phyloP scores from a whole-genome alignment of 352 stramenopile species.

The Globisporangium alternatum region DNA sequence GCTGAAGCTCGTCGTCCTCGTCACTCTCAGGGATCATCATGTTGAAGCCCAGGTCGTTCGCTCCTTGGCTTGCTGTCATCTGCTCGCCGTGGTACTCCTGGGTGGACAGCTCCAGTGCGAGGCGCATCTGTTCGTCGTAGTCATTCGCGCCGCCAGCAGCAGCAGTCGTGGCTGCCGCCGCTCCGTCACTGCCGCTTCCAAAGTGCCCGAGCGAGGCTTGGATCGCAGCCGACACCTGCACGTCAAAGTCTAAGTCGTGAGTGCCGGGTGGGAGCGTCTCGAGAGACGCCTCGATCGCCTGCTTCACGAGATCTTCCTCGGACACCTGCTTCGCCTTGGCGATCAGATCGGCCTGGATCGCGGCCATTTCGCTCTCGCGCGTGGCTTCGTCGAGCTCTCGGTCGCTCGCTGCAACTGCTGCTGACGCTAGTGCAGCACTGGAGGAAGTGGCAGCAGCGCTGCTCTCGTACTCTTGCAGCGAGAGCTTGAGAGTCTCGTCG shows the following conservation, averaged over 20 bases:
- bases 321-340: constrained; percentile 64
- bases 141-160: constrained; percentile 10
- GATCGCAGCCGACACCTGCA: constrained; percentile 62
- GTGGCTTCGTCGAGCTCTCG: constrained; percentile 48
- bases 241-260: constrained; percentile 35
- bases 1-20: constrained; percentile 76
- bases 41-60: not conserved
- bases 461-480: constrained; percentile 43
- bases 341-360: constrained; percentile 70
- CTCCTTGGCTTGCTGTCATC: constrained; percentile 2
- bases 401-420: not conserved
- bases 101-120: constrained; percentile 56
- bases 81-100: constrained; percentile 39
- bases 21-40: constrained; percentile 31
- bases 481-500: constrained; percentile 70
- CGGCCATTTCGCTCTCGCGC: constrained; percentile 69
- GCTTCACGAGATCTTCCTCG: constrained; percentile 72
- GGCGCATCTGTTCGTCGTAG: constrained; percentile 65
- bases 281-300: constrained; percentile 68
- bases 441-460: constrained; percentile 3
- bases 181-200: not conserved
- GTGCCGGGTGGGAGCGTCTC: constrained; percentile 11
- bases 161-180: not conserved
- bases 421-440: not conserved
- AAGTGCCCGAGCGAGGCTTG: constrained; percentile 48